Evolutionary conservation across 495 filamentous ascomycete genomes (phyloP).

Genomic region (Aspergillus panamensis): DNA sequence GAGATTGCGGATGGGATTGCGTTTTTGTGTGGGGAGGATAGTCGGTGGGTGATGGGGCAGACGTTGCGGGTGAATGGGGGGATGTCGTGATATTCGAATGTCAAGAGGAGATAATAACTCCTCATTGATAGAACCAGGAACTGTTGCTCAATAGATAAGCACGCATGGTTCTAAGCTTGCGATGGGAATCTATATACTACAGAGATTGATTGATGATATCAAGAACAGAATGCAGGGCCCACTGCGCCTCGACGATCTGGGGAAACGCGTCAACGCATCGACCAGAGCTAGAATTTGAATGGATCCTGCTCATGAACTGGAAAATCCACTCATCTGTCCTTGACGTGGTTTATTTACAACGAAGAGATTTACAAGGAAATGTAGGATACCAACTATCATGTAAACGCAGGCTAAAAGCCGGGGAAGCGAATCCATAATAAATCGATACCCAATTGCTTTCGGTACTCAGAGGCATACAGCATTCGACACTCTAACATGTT

Average conservation of each 20-base stretch:
- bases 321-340: neutral
- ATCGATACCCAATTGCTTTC: slow-evolving; percentile 24
- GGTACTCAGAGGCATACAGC: slow-evolving; percentile 35
- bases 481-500: slow-evolving; percentile 31
- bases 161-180: slow-evolving; percentile 43
- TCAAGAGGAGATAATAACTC: too few species aligned
- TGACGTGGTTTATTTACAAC: neutral
- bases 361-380: too few species aligned
- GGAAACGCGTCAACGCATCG: too few species aligned
- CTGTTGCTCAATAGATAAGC: slow-evolving; percentile 56
- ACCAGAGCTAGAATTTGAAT: too few species aligned
- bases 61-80: slow-evolving; percentile 6
- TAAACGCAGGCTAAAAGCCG: slow-evolving; percentile 2
- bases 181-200: slow-evolving; percentile 16
- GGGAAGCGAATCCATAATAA: slow-evolving; percentile 19
- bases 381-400: slow-evolving; percentile 12
- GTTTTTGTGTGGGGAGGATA: slow-evolving; percentile 7
- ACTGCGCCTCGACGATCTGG: too few species aligned
- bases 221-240: too few species aligned
- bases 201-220: too few species aligned
- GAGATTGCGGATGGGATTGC: slow-evolving; percentile 8
- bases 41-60: slow-evolving; percentile 4
- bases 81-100: neutral
- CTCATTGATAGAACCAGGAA: too few species aligned
- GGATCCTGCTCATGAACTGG: neutral